phyloP scores from a whole-genome alignment of 2,329 filamentous ascomycete species.

The Pseudocercospora vitis region DNA sequence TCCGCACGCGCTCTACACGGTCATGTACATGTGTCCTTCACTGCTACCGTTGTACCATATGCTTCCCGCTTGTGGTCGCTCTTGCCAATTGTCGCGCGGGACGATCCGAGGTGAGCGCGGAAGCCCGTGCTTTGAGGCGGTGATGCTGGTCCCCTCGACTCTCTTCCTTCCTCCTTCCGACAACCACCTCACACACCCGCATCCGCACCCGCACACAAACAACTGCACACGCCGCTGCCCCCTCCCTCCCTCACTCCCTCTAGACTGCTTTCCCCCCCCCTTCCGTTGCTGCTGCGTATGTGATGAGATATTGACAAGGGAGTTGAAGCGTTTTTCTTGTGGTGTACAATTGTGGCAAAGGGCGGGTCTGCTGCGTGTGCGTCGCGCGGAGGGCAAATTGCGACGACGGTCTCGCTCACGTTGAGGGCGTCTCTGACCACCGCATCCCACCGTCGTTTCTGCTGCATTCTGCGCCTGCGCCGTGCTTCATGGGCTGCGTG shows the following conservation, averaged over 20 bases:
- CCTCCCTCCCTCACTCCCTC: constrained; percentile 12
- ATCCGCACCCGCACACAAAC: too few relatives aligned
- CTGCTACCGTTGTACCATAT: not conserved
- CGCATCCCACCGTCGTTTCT: constrained; percentile 17
- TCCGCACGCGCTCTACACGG: too few relatives aligned
- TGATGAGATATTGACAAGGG: constrained; percentile 27
- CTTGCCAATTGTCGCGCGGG: constrained; percentile 1
- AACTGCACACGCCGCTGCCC: constrained; percentile 10
- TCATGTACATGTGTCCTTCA: constrained; percentile 3
- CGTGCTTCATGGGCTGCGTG: constrained; percentile 18
- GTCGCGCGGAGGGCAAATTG: constrained; percentile 22
- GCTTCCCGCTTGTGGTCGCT: constrained; percentile 1
- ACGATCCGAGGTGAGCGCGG: not conserved
- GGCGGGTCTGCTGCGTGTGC: constrained; percentile 10
- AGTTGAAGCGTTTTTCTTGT: constrained; percentile 22
- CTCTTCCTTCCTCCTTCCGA: constrained; percentile 6
- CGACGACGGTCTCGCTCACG: constrained; percentile 20
- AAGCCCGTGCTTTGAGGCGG: not conserved
- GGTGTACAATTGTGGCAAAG: constrained; percentile 20
- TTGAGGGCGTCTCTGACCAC: constrained; percentile 15
- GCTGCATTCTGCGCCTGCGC: constrained; percentile 15
- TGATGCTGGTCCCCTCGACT: not conserved
- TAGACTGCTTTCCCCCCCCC: constrained; percentile 15
- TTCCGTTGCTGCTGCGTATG: constrained; percentile 24
- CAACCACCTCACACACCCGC: constrained; percentile 10